Conservation (phyloP, 208 protist species). For the Tritrichomonas musculus region DNA sequence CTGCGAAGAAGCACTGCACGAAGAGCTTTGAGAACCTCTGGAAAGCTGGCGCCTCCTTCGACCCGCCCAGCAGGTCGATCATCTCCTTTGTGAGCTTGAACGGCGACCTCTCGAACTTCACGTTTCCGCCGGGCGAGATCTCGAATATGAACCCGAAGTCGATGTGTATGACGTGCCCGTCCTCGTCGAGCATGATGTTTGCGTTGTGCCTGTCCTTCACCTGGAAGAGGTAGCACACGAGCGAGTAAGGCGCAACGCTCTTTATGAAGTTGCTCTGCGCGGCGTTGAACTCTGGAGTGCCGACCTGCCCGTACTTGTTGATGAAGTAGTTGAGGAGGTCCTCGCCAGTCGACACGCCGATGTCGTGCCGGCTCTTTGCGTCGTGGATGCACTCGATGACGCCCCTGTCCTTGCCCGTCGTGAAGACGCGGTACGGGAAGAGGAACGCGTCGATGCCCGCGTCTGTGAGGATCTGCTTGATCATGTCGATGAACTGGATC, state of each 20-base stretch:
- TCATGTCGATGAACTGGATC: slow-evolving; percentile 73
- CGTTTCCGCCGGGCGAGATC: slow-evolving; percentile 64
- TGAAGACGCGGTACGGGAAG: slow-evolving; percentile 75
- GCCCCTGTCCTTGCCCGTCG: slow-evolving; percentile 64
- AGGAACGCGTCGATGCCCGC: slow-evolving; percentile 69
- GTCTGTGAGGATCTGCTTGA: slow-evolving; percentile 66
- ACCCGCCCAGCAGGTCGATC: slow-evolving; percentile 46
- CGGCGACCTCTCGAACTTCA: slow-evolving; percentile 61
- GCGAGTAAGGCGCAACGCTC: slow-evolving; percentile 63
- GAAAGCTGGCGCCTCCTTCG: slow-evolving; percentile 22
- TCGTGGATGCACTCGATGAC: slow-evolving; percentile 76
- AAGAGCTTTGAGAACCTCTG: slow-evolving; percentile 44
- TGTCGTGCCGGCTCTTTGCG: slow-evolving; percentile 70
- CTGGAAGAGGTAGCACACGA: slow-evolving; percentile 61
- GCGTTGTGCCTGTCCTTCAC: slow-evolving; percentile 75
- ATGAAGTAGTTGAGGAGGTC: slow-evolving; percentile 75
- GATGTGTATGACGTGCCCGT: slow-evolving; percentile 66
- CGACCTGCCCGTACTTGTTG: slow-evolving; percentile 71
- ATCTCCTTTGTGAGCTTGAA: slow-evolving; percentile 63
- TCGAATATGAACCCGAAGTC: slow-evolving; percentile 75
- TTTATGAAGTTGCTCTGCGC: slow-evolving; percentile 69
- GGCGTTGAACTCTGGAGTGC: slow-evolving; percentile 64
- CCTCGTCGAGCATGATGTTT: slow-evolving; percentile 67
- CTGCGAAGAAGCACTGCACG: slow-evolving; percentile 38
- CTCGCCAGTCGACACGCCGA: slow-evolving; percentile 70